These are phyloP conservation scores for Cyberlindnera suaveolens DNA, from an alignment of 805 yeast species.

Conservation along the genomic window DNA sequence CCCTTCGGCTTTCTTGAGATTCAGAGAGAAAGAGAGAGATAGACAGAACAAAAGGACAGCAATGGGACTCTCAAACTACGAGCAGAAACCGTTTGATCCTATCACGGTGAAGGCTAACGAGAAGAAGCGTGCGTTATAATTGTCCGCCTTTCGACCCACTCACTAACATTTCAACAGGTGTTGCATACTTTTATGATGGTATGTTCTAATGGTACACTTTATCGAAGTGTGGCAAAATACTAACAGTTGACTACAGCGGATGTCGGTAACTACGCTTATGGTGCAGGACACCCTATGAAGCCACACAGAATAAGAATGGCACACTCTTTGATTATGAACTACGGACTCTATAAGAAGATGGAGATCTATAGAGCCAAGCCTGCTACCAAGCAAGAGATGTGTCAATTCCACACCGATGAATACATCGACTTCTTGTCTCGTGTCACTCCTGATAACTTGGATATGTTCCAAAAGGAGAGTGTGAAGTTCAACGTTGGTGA, in stretches of 20 bases:
- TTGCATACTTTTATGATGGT: slow-evolving; percentile 73
- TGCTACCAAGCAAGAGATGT: slow-evolving; percentile 96
- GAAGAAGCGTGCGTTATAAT: slow-evolving; percentile 35
- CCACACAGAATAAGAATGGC: slow-evolving; percentile 99
- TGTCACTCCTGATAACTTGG: slow-evolving; percentile 89
- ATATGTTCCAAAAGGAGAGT: slow-evolving; percentile 80
- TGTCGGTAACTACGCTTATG: slow-evolving; percentile 96
- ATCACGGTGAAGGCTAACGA: slow-evolving; percentile 49
- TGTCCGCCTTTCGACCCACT: background rate
- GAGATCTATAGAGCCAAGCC: slow-evolving; percentile 91
- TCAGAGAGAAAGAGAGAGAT: background rate
- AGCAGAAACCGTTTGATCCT: slow-evolving; percentile 55
- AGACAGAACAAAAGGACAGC: background rate
- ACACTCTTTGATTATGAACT: slow-evolving; percentile 93
- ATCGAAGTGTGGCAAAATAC: background rate
- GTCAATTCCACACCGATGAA: slow-evolving; percentile 97
- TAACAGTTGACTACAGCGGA: slow-evolving; percentile 42
- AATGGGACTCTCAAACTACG: slow-evolving; percentile 22
- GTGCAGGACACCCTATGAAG: slow-evolving; percentile 98
- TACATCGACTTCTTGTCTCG: slow-evolving; percentile 88
- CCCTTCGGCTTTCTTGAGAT: too few relatives aligned
- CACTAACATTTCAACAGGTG: slow-evolving; percentile 27
- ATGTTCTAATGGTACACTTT: background rate
- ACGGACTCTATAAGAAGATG: slow-evolving; percentile 94
- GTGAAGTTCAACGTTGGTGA: slow-evolving; percentile 94